These are phyloP conservation scores for Cryphonectria carpinicola DNA, from an alignment of 2,329 filamentous ascomycete genomes.

Conservation along the genomic window DNA sequence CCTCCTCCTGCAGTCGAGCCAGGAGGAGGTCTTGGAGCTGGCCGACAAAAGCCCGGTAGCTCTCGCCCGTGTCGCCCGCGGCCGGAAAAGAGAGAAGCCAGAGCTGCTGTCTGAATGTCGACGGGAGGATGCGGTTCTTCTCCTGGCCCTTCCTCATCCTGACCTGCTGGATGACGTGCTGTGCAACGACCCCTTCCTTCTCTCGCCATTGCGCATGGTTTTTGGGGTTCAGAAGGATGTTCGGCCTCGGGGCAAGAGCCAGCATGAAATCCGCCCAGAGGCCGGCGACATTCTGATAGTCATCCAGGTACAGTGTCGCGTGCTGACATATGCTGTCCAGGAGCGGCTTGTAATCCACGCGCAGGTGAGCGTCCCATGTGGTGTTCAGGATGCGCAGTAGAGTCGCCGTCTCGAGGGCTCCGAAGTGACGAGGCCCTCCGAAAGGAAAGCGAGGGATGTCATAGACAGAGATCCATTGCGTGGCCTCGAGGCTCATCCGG, in stretches of 20 bases:
- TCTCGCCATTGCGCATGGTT: slow-evolving; percentile 1
- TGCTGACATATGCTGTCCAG: slow-evolving; percentile 13
- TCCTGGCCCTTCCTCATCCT: neutral
- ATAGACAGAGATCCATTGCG: slow-evolving; percentile 14
- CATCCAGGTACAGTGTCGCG: slow-evolving; percentile 8
- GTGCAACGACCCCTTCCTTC: neutral
- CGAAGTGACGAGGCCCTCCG: too few species aligned
- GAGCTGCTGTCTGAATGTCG: slow-evolving; percentile 12
- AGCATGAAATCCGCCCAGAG: slow-evolving; percentile 6
- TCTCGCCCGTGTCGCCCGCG: neutral
- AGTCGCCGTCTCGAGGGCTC: neutral
- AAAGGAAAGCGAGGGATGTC: neutral
- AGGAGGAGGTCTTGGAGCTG: slow-evolving; percentile 7
- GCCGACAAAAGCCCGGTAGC: neutral
- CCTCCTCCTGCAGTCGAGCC: neutral
- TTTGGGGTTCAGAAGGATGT: neutral
- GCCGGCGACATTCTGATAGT: neutral
- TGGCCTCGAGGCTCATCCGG: slow-evolving; percentile 3
- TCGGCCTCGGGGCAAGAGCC: neutral
- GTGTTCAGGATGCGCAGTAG: slow-evolving; percentile 1
- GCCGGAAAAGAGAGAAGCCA: slow-evolving; percentile 1
- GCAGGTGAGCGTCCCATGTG: neutral
- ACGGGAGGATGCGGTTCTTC: neutral
- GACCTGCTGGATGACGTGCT: neutral
- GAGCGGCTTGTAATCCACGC: neutral